Conservation (phyloP, 148 eudicot genomes). For the Vaccinium darrowii region DNA sequence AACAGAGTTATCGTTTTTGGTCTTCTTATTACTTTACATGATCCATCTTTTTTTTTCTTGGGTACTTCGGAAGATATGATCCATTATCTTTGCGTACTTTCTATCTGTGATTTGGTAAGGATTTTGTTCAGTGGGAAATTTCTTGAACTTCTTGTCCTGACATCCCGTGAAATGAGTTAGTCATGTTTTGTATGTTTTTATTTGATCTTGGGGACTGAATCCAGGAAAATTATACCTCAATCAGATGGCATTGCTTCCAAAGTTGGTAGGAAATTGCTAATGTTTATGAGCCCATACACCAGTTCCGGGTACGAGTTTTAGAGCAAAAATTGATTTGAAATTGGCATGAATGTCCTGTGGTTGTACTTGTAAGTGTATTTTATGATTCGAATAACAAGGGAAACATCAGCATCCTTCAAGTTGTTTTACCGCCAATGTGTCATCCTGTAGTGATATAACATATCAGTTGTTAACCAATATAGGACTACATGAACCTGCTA, state of each 20-base stretch:
- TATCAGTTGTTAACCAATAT: neutral
- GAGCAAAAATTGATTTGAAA: no score
- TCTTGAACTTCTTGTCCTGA: neutral
- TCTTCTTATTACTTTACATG: neutral
- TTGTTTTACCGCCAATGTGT: neutral
- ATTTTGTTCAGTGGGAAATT: neutral
- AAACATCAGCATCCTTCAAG: constrained; percentile 5
- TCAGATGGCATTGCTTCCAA: neutral
- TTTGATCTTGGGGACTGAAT: constrained; percentile 7
- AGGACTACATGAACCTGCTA: neutral
- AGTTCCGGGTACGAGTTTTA: no score
- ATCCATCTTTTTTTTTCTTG: neutral
- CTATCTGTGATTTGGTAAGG: neutral
- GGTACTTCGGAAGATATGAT: neutral
- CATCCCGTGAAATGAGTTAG: neutral
- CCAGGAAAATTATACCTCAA: neutral
- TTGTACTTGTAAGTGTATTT: no score
- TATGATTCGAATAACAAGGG: neutral
- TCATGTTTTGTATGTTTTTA: neutral
- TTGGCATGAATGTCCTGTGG: no score
- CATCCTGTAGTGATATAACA: neutral
- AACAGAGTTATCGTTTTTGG: neutral
- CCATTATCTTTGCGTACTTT: neutral
- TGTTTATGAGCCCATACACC: no score
- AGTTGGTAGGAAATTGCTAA: no score